Percentiles rank a stretch among this genome's conserved stretches.
phyloP scores from a whole-genome alignment of 2,329 filamentous ascomycete genomes.

The Aspergillus neotritici region DNA sequence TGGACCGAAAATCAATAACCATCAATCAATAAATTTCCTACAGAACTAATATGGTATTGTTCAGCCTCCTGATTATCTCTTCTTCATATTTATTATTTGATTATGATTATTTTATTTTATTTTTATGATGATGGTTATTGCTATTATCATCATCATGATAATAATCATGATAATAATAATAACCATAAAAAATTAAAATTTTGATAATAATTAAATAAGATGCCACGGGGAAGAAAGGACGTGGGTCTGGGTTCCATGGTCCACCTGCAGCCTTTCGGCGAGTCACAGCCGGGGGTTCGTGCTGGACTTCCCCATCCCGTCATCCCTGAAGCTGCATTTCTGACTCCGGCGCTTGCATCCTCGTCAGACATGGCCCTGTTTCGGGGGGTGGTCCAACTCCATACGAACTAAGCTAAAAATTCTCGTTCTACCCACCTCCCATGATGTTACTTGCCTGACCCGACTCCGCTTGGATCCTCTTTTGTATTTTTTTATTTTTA shows the following conservation, averaged over 20 bases:
- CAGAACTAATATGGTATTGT: no score
- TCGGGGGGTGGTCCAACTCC: constrained; percentile 14
- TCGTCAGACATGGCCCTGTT: constrained; percentile 20
- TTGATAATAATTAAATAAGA: background rate
- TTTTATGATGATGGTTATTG: no score
- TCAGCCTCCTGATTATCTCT: no score
- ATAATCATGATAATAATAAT: background rate
- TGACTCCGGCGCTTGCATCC: constrained; percentile 20
- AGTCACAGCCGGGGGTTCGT: constrained; percentile 27
- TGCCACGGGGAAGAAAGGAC: constrained; percentile 22
- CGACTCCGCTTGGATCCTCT: background rate
- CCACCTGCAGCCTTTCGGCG: constrained; percentile 23
- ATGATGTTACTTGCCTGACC: constrained; percentile 1
- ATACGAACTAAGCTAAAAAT: constrained; percentile 10
- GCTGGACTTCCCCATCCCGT: constrained; percentile 13
- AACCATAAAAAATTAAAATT: no score
- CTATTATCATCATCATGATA: background rate
- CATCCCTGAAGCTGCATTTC: constrained; percentile 17
- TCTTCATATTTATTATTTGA: no score
- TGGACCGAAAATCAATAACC: background rate
- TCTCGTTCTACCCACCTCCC: constrained; percentile 3
- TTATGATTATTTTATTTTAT: no score
- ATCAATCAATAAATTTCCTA: constrained; percentile 15
- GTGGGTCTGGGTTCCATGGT: constrained; percentile 18
- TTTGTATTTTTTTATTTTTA: constrained; percentile 7